Base-by-base conservation (phyloP, 2,329 filamentous ascomycete genomes). In the Trichoderma semiorbis region DNA sequence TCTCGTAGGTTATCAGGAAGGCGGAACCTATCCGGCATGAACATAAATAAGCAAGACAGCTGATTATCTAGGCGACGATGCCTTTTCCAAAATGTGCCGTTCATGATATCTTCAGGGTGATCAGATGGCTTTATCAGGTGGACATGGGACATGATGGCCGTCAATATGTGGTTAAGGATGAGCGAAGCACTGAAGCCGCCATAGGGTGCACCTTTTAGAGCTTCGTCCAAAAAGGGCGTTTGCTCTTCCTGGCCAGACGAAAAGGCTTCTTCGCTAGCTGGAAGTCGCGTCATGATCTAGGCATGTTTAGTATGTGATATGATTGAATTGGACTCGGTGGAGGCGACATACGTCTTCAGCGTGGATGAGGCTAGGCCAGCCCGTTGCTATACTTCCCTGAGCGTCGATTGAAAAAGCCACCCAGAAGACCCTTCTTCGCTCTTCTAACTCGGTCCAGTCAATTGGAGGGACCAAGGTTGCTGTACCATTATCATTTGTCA, bases 361-460 rank as follows among this genome's bases (percentile, higher is more conserved):
- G 74, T 97, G 91, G 57, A 97, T 90, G 26, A 90, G 84, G 84
- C 93, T 91, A 0, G 95, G 93, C 95, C 95, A 98, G 3, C 95
- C 95, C 5, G 94, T 97, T 11, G 93, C 94, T 65, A 97, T 93
- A 76, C 92, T 94, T 3, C 93, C 91, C 81, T 97, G 97, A 30
- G 93, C 88, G 79, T 98, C 95, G 53, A 92, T 86, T 75, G 91
- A 92, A 77, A 95, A 98, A 0, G 90, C 87, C 75, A 91, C 89
- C 95, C 95, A 98, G 76, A 97, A 97, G 0, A 92, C 91, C 74
- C 95, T 87, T 71, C 95, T 87, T 65, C 95, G 87, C 80, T 98
- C 95, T 72, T 87, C 85, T 21, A 85, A 74, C 73, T 98, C 95
- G 0, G 89, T 90, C 93, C 93, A 97, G 77, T 94, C 92, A 75